Evolutionary conservation across 257 asterid species (phyloP), one percentile per base, ranked within the genome.

Genomic region (Ocimum tenuiflorum): DNA sequence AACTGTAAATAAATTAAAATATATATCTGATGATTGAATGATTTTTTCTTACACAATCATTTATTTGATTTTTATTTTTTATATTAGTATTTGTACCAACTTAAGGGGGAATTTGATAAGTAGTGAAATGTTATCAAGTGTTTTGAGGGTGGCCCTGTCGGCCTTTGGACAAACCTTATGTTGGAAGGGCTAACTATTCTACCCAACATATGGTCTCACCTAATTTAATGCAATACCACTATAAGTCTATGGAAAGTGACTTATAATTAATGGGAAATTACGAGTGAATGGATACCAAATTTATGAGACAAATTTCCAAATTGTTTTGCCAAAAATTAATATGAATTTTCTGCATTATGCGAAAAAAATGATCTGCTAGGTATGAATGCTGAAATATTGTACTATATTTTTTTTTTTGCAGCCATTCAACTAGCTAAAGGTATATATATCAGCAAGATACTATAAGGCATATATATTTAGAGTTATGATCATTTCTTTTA

Each of bases 201-300:
- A 63, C 48, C 83, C 76, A 69, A 79, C 84, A 76, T 75, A 8
- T 71, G 70, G 78, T 63, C 80, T 49, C 77, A 65, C 72, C 50
- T 49, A 66, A 76, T 65, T 65, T 73, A 72, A 56, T 71, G 65
- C 49, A 51, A 47, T 55, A 7, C 38, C 38, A 20, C 52, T 71
- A 13, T 65, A 31, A 66, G 54, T 56, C 48, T 42, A 50, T 27
- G 7, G 76, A 71, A 58, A 71, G 24, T 2, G 60, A 73, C 65
- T 48, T 48, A 24, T 39, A 52, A 14, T 3, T 27, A 7, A 36
- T 61, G 27, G 15, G 6, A 11, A 36, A 17, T 27, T 47, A 49
- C 3, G 31, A 27, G 31, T 27, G 4, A 27, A 1, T 27, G 31
- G 4, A 27, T 27, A 4, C 31, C 31, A 27, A 27, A n/a, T 27